Base-by-base conservation (phyloP, 345 rosid species). In the Rhizophora apiculata region DNA sequence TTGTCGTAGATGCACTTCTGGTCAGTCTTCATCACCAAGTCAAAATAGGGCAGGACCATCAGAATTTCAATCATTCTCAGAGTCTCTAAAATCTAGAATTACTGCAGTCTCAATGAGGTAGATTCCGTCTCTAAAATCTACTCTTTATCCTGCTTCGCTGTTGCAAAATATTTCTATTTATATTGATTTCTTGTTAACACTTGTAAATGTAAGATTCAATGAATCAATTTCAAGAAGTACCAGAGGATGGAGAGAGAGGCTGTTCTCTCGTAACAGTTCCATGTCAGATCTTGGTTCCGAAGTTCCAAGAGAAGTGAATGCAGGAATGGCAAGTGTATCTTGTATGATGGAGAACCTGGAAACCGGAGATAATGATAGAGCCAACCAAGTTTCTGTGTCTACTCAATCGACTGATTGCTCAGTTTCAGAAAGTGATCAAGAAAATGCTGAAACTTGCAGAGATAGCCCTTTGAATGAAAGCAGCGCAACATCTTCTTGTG, bases 1-100 rank as follows among this genome's bases (percentile, higher is more conserved):
- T 68, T 69, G 64, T 20, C 1, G 15, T 52, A 72, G 80, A 59
- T 57, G 61, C 65, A 65, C 70, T 68, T 67, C 82, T 31, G 71
- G 78, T 46, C 72, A 36, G 65, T 76, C 86, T 55, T 70, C 80
- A n/a, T 54, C 48, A 3, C 74, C 78, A 22, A 64, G 21, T 79
- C 92, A 89, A 78, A 93, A 92, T 61, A 78, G 81, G 81, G 97
- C 85, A 2, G 96, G 98, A 67, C 91, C 97, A 64, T 92, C 98
- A 2, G 98, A 95, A 20, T 72, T 87, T 65, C 99, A 87, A 53
- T 84, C 96, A 26, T 86, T 90, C 83, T 92, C 99, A 31, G 96
- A 90, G 29, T 83, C 95, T 55, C 56, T 95, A 4, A 92, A 89
- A 80, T 88, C 96, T 31, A 80, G 89, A 57, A 69, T 95, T 62